phyloP scores from a whole-genome alignment of 164 flowering plant species.

The Pachysandra terminalis region DNA sequence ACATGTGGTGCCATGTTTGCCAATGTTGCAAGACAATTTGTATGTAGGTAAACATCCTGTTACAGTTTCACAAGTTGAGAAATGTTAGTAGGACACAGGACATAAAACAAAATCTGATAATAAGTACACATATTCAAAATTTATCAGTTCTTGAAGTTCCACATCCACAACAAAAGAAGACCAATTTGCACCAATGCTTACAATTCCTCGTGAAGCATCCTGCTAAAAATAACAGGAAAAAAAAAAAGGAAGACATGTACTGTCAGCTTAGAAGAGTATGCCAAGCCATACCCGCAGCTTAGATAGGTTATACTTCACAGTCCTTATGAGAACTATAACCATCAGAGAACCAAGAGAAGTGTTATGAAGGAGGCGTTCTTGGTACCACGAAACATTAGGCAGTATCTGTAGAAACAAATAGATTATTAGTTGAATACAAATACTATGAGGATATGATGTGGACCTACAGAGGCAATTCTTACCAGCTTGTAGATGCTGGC shows the following conservation, averaged over 20 bases:
- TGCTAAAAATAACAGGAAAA: background rate
- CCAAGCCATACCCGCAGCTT: conserved; percentile 71
- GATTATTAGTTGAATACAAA: background rate
- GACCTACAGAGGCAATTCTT: conserved; percentile 12
- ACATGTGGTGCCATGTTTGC: conserved; percentile 99
- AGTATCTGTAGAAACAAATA: conserved; percentile 45
- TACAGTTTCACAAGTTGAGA: conserved; percentile 10
- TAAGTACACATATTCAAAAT: too few species aligned
- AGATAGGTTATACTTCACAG: conserved; percentile 87
- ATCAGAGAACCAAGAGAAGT: conserved; percentile 93
- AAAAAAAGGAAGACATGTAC: too few species aligned
- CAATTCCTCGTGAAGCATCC: background rate
- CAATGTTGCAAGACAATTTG: conserved; percentile 93
- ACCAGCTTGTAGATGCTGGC: conserved; percentile 95
- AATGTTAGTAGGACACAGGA: background rate
- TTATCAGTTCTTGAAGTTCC: background rate
- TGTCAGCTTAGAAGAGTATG: background rate
- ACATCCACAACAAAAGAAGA: too few species aligned
- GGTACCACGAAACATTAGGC: conserved; percentile 91
- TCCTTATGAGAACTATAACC: conserved; percentile 88
- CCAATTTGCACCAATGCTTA: too few species aligned
- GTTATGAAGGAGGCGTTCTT: conserved; percentile 86
- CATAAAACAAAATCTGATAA: background rate
- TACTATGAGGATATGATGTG: background rate
- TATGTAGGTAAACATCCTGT: conserved; percentile 96